Base-by-base conservation (phyloP, 768 basidiomycete genomes). In the Tylopilus intermedius region DNA sequence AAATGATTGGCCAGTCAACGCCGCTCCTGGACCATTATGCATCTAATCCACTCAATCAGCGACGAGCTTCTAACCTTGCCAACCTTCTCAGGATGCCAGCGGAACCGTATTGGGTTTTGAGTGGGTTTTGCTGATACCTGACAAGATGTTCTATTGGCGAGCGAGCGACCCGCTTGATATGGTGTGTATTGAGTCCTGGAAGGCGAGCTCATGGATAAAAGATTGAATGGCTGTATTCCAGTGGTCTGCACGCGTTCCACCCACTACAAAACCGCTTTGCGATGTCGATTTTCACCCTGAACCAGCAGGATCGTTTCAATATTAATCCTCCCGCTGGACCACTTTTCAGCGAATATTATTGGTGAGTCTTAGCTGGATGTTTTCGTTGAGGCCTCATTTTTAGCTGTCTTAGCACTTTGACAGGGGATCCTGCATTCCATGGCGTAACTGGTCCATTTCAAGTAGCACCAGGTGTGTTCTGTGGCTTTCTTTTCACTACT, bases 151-250 rank as follows among this genome's bases (percentile, higher is more conserved):
- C 18, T 18, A 18, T 18, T 18, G 18, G 18, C 18, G 18, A 18
- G 18, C 18, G 18, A 18, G 18, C 18, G 18, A 18, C 18, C 18
- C 18, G 18, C 18, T 18, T 18, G 18, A 18, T 18, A 18, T 18
- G 18, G 18, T 18, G 18, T 18, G 18, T 18, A 18, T 18, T 18
- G 18, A 18, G 18, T 18, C 18, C 18, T 18, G 18, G 32, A 26
- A 42, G 11, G 29, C 2, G 3, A 8, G 14, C 5, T n/a, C 5
- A 2, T 5, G 27, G 2, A 59, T 61, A 61, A 62, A 62, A 55
- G 57, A 39, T 50, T 22, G 22, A 13, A 41, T 15, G 22, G 8
- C 4, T n/a, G 5, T 38, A 8, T 7, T 41, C 14, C 14, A 27
- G 4, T 24, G n/a, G 1, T 6, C 1, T 9, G 5, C 45, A 32